A percentile compares a stretch with the other conserved stretches of the same genome.
These are phyloP conservation scores for Isatis tinctoria DNA, from an alignment of 345 rosid species.

Conservation along the genomic window DNA sequence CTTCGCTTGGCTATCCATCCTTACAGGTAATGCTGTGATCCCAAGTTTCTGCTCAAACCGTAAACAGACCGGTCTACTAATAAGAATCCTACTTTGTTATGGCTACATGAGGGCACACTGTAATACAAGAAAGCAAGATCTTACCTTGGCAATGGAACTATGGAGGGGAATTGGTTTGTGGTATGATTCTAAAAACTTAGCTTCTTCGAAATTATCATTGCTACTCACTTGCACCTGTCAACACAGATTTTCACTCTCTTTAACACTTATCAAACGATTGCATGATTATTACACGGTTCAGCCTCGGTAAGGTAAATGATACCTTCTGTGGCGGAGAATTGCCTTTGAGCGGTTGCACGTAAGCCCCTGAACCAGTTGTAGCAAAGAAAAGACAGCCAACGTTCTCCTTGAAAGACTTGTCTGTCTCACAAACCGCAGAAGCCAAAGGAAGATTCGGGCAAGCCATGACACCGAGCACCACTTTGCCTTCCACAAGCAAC, in stretches of 20 bases:
- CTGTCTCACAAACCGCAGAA: constrained; percentile 34
- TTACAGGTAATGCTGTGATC: constrained; percentile 75
- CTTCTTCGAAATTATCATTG: constrained; percentile 73
- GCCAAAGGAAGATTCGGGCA: constrained; percentile 83
- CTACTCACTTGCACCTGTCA: constrained; percentile 69
- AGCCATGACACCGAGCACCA: constrained; percentile 84
- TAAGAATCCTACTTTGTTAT: constrained; percentile 5
- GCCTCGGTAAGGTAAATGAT: constrained; percentile 8
- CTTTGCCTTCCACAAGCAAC: constrained; percentile 84
- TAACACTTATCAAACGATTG: not conserved
- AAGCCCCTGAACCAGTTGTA: constrained; percentile 63
- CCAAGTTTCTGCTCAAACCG: constrained; percentile 68
- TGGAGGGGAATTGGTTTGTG: constrained; percentile 72
- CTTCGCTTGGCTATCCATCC: constrained; percentile 95
- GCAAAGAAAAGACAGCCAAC: constrained; percentile 88
- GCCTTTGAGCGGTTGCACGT: constrained; percentile 67
- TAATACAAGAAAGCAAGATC: constrained; percentile 11
- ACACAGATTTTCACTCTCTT: constrained; percentile 8
- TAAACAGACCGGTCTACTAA: not conserved
- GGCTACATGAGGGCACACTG: not conserved
- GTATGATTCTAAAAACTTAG: constrained; percentile 84
- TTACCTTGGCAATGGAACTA: constrained; percentile 65
- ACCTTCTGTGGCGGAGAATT: constrained; percentile 57
- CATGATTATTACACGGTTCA: constrained; percentile 1
- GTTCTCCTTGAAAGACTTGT: constrained; percentile 32